phyloP scores from a whole-genome alignment of 2,329 filamentous ascomycete species.

The Thermoascus crustaceus region DNA sequence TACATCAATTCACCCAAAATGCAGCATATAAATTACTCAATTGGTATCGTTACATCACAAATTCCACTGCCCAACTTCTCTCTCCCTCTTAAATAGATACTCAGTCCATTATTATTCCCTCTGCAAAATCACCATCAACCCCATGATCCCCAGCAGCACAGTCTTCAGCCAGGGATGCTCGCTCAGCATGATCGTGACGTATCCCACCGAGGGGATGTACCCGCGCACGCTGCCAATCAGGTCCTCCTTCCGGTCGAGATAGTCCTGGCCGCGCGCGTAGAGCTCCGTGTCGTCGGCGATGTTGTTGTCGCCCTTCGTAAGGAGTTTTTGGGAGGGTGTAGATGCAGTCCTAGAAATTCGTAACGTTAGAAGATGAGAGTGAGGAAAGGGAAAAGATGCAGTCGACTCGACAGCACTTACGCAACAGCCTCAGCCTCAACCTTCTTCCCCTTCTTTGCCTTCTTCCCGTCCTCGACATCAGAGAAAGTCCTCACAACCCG shows the following conservation, averaged over 20 bases:
- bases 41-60: no score
- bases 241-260: slow-evolving; percentile 69
- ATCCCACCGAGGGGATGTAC: slow-evolving; percentile 91
- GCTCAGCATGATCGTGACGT: slow-evolving; percentile 90
- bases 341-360: slow-evolving; percentile 6
- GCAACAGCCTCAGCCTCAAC: neutral
- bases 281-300: slow-evolving; percentile 83
- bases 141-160: slow-evolving; percentile 90
- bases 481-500: slow-evolving; percentile 66
- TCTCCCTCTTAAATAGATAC: no score
- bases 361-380: slow-evolving; percentile 4
- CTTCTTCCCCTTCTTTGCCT: slow-evolving; percentile 24
- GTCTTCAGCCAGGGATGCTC: slow-evolving; percentile 98
- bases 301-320: slow-evolving; percentile 99
- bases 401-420: no score
- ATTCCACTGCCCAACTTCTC: neutral
- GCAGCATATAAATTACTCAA: no score
- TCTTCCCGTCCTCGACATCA: slow-evolving; percentile 35
- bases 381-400: slow-evolving; percentile 2
- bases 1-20: no score
- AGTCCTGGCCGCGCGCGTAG: slow-evolving; percentile 80
- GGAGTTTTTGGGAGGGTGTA: slow-evolving; percentile 47
- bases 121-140: slow-evolving; percentile 83
- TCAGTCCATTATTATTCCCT: slow-evolving; percentile 71
- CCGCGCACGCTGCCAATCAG: slow-evolving; percentile 88